These are phyloP conservation scores for Trypanosoma platydactyli DNA, from an alignment of 208 protist genomes.

Conservation along the genomic window DNA sequence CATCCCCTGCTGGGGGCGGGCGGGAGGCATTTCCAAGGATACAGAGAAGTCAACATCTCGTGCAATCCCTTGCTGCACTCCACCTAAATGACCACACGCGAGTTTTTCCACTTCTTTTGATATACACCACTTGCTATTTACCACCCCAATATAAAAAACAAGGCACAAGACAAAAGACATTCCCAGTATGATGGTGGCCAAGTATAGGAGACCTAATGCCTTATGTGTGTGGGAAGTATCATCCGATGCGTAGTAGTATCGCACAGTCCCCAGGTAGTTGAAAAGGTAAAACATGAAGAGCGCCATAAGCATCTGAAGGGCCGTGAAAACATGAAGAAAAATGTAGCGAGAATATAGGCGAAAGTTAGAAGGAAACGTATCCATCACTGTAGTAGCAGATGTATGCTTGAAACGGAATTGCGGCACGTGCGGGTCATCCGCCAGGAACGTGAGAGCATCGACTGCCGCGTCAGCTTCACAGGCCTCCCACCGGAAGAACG, in stretches of 20 bases:
- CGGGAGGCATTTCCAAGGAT: background rate
- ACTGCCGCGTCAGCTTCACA: slow-evolving; percentile 22
- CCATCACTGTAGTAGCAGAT: slow-evolving; percentile 7
- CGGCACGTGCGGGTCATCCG: slow-evolving; percentile 11
- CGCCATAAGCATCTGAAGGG: slow-evolving; percentile 25
- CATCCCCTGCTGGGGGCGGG: background rate
- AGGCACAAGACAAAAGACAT: slow-evolving; percentile 25
- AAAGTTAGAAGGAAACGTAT: slow-evolving; percentile 9
- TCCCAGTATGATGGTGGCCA: slow-evolving; percentile 15
- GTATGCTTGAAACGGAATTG: slow-evolving; percentile 25
- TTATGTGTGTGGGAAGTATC: background rate
- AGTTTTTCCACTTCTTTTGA: slow-evolving; percentile 13
- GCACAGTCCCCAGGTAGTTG: slow-evolving; percentile 35
- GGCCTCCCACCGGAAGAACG: slow-evolving; percentile 24
- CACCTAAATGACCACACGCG: background rate
- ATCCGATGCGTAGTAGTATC: slow-evolving; percentile 20
- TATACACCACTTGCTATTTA: slow-evolving; percentile 27
- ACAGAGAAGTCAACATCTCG: background rate
- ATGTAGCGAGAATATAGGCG: slow-evolving; percentile 26
- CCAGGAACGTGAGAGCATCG: slow-evolving; percentile 16
- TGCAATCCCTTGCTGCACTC: background rate
- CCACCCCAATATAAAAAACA: slow-evolving; percentile 5
- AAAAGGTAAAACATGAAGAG: slow-evolving; percentile 34
- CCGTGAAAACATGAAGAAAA: slow-evolving; percentile 34
- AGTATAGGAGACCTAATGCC: slow-evolving; percentile 23